A percentile compares a stretch with the other conserved stretches of the same genome.
Evolutionary conservation across 768 basidiomycete genomes (phyloP).

Genomic region (Zangia roseola): DNA sequence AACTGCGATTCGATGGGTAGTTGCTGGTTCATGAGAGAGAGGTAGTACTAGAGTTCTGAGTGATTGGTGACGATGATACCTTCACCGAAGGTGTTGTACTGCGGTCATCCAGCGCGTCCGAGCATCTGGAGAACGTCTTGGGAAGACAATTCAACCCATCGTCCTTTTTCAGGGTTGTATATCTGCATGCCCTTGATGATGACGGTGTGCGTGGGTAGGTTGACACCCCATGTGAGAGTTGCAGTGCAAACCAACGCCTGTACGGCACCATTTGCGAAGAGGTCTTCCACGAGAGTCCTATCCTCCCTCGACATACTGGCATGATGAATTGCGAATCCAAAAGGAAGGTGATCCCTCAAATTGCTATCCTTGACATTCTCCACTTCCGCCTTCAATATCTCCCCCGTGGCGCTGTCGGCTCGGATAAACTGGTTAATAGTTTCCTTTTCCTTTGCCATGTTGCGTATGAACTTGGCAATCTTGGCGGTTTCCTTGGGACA

Average conservation of each 20-base stretch:
- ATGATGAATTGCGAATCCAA: slow-evolving; percentile 97
- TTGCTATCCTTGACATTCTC: slow-evolving; percentile 79
- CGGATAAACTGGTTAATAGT: slow-evolving; percentile 95
- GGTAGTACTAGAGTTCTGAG: too few species aligned
- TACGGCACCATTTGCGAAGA: too few species aligned
- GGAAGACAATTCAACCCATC: too few species aligned
- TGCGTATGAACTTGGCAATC: slow-evolving; percentile 91
- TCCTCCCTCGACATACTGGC: slow-evolving; percentile 95
- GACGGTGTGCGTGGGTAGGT: slow-evolving; percentile 94
- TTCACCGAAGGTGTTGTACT: too few species aligned
- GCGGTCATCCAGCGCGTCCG: too few species aligned
- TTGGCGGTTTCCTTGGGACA: slow-evolving; percentile 98
- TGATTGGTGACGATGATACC: too few species aligned
- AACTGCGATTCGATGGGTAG: too few species aligned
- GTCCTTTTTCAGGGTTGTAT: slow-evolving; percentile 97
- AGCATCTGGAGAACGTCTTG: too few species aligned
- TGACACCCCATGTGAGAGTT: slow-evolving; percentile 99
- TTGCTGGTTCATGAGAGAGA: too few species aligned
- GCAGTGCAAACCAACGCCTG: too few species aligned
- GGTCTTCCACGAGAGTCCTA: too few species aligned
- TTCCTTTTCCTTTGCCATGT: slow-evolving; percentile 95
- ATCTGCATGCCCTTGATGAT: slow-evolving; percentile 99
- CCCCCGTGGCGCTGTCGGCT: slow-evolving; percentile 87
- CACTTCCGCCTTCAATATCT: slow-evolving; percentile 85
- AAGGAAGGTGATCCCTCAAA: slow-evolving; percentile 86